Evolutionary conservation across 139 green algal genomes (phyloP), one percentile per base, ranked within the genome.

Genomic region (Gonium pectorale): DNA sequence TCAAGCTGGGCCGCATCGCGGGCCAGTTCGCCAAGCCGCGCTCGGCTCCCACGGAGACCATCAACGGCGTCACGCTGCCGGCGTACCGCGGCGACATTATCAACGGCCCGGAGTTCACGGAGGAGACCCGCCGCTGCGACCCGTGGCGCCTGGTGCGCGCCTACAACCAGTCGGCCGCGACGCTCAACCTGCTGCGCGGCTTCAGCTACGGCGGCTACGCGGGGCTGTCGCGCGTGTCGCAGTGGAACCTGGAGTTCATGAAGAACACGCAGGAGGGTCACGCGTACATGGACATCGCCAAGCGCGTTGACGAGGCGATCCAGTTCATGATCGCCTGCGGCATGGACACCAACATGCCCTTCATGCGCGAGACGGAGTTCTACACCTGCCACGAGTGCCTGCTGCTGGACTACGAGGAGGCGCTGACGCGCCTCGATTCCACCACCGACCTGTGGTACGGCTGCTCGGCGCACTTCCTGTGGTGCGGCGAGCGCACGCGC

Each of bases 191-290:
- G 89, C 91, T 99, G 79, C 91, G 98, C 43, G 98, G 94, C 63
- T 99, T 99, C 91, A 92, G 92, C 86, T 96, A 91, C 33, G 97
- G 97, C 67, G 98, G 98, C 73, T 99, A 99, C 86, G 98, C 96
- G 22, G 92, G 91, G 52, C 93, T 99, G 75, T 86, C 95, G 29
- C 93, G 97, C 52, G 96, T 99, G 51, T 93, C 87, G 40, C 73
- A 97, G 79, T 99, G 97, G 97, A 98, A 99, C 86, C 91, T 99
- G 79, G 97, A 99, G 86, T 99, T 99, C 93, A 99, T 99, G 97
- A 69, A 88, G 56, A 95, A 96, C 70, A 95, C 83, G 21, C 89
- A 95, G 43, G 94, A 98, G 90, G 96, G 93, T 73, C 88, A 95
- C 60, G 86, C 85, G 1, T 99, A 99, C 92, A 84, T 92, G 71